A percentile compares a stretch with the other conserved stretches of the same genome.
phyloP scores from a whole-genome alignment of 257 asterid genomes.

The Rehmannia glutinosa region DNA sequence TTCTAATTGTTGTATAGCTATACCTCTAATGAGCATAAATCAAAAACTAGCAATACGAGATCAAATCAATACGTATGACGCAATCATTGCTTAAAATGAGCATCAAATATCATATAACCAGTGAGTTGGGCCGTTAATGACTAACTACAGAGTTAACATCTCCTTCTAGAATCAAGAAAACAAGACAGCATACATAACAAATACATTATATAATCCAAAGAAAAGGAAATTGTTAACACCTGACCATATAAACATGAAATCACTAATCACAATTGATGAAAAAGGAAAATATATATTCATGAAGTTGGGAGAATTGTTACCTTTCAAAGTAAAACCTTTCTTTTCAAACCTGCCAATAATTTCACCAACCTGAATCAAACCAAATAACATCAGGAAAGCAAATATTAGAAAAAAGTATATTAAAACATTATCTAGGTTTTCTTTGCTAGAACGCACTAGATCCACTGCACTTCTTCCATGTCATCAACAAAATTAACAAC shows the following conservation, averaged over 20 bases:
- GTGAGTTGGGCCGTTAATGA: not conserved
- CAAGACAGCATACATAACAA: not conserved
- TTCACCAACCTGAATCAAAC: conserved; percentile 82
- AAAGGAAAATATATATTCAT: not conserved
- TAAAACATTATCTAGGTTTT: no score
- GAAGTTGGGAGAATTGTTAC: conserved; percentile 21
- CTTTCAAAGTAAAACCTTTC: conserved; percentile 95
- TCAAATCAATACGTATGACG: no score
- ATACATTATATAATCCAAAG: not conserved
- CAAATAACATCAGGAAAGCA: not conserved
- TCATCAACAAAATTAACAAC: not conserved
- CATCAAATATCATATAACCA: not conserved
- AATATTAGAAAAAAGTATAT: not conserved
- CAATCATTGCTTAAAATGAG: not conserved
- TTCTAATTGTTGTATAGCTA: no score
- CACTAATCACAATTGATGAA: not conserved
- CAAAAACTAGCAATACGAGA: no score
- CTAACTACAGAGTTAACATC: not conserved
- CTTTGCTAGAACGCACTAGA: not conserved
- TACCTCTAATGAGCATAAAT: no score
- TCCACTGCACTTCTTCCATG: not conserved
- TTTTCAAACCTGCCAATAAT: conserved; percentile 85
- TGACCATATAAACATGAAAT: not conserved
- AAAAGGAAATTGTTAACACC: not conserved
- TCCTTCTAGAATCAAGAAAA: not conserved